Evolutionary conservation across 768 basidiomycete species (phyloP).

Genomic region (Pleurotus ostreatus): DNA sequence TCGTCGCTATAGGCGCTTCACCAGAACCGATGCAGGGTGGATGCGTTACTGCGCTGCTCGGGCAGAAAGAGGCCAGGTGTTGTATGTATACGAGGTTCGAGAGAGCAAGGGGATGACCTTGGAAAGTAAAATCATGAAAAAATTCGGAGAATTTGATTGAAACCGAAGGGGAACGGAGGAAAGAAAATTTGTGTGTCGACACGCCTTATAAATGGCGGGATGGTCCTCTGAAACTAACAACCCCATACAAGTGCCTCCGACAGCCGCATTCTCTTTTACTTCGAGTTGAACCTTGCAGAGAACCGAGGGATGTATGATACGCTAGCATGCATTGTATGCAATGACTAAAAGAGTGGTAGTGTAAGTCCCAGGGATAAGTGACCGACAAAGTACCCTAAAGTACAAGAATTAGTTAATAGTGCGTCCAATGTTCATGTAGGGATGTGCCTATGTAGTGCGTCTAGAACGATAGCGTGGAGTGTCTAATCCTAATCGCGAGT

Average conservation of each 20-base stretch:
- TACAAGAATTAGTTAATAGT: neutral
- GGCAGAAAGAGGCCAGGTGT: slow-evolving; percentile 68
- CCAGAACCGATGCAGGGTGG: slow-evolving; percentile 79
- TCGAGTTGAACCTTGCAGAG: neutral
- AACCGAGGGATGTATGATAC: neutral
- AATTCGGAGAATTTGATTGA: too few species aligned
- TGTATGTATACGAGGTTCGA: neutral
- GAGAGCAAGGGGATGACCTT: too few species aligned
- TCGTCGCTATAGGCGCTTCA: slow-evolving; percentile 61
- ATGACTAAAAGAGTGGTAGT: neutral
- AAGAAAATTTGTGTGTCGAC: too few species aligned
- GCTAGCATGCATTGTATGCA: neutral
- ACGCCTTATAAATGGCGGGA: neutral
- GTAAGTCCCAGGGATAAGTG: neutral
- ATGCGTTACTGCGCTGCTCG: slow-evolving; percentile 57
- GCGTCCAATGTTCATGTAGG: neutral
- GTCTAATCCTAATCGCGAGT: too few species aligned
- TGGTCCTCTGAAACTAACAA: neutral
- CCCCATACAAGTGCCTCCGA: neutral
- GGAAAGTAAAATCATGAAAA: too few species aligned
- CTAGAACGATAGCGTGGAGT: too few species aligned
- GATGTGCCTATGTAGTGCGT: too few species aligned
- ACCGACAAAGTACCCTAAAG: slow-evolving; percentile 5
- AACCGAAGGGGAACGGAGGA: too few species aligned
- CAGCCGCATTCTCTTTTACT: neutral